Evolutionary conservation across 768 basidiomycete genomes (phyloP).

Genomic region (Leccinum aurantiacum): DNA sequence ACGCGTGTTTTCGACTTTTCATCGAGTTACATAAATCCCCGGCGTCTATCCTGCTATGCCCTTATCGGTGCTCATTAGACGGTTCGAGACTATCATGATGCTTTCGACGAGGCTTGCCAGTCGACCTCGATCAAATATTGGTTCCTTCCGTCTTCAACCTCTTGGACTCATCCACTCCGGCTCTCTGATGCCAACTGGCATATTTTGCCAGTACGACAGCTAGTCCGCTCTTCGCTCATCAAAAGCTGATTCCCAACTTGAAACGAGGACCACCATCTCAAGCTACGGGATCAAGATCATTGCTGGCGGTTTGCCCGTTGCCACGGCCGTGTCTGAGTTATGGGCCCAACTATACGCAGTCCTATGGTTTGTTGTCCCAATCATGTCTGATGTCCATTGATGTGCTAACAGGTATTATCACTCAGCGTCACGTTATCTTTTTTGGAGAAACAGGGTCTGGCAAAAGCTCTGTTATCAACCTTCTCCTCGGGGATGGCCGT

Average conservation of each 20-base stretch:
- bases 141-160: neutral
- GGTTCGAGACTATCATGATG: neutral
- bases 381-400: neutral
- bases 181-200: neutral
- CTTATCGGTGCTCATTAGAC: conserved; percentile 8
- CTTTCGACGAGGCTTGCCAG: conserved; percentile 1
- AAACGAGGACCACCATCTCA: neutral
- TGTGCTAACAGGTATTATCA: neutral
- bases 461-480: conserved; percentile 31
- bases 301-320: neutral
- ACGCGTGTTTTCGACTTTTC: neutral
- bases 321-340: neutral
- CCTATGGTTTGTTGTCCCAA: neutral
- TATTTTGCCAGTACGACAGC: neutral
- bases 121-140: neutral
- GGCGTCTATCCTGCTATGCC: neutral
- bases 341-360: neutral
- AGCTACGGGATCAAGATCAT: neutral
- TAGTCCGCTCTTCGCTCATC: neutral
- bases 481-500: conserved; percentile 13
- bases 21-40: conserved; percentile 1
- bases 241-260: neutral
- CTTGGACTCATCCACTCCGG: neutral
- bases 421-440: conserved; percentile 20
- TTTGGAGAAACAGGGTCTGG: conserved; percentile 26